These are phyloP conservation scores for Dendrothele bispora DNA, from an alignment of 768 basidiomycete species.

Conservation along the genomic window DNA sequence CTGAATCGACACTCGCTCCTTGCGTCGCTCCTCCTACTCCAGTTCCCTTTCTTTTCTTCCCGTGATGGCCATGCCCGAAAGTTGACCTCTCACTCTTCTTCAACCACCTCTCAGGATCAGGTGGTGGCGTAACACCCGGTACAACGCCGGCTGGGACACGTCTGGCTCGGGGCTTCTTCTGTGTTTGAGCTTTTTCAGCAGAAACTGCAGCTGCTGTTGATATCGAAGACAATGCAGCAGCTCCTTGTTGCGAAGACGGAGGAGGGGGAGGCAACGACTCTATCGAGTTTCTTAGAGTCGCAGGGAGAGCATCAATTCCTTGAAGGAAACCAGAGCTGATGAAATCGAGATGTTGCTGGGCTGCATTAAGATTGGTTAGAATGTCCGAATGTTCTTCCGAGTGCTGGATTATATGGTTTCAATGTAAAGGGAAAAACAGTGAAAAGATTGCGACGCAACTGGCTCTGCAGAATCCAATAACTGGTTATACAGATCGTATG, in stretches of 20 bases:
- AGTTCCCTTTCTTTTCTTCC: too few relatives aligned
- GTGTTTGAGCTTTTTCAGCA: conserved; percentile 30
- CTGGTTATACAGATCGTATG: conserved; percentile 78
- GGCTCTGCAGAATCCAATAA: conserved; percentile 77
- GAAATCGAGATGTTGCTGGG: conserved; percentile 84
- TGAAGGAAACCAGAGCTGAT: conserved; percentile 67
- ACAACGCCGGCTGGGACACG: conserved; percentile 76
- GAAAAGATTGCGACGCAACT: conserved; percentile 36
- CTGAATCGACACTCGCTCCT: too few relatives aligned
- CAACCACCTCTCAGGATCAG: conserved; percentile 86
- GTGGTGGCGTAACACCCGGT: conserved; percentile 77
- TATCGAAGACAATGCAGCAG: conserved; percentile 28
- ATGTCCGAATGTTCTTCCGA: conserved; percentile 90
- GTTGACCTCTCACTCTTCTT: too few relatives aligned
- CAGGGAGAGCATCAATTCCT: conserved; percentile 60
- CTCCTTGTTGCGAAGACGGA: conserved; percentile 27
- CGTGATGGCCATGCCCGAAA: too few relatives aligned
- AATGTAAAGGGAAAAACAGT: not conserved
- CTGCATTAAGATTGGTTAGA: conserved; percentile 79
- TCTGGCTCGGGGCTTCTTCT: conserved; percentile 57
- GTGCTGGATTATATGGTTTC: conserved; percentile 43
- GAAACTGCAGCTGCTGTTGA: conserved; percentile 25
- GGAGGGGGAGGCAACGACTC: conserved; percentile 64
- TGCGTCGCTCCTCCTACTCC: too few relatives aligned
- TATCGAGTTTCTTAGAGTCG: conserved; percentile 48